Evolutionary conservation across 2,329 filamentous ascomycete species (phyloP), one percentile per base, ranked within the genome.

Genomic region (Botrytis hyacinthi): DNA sequence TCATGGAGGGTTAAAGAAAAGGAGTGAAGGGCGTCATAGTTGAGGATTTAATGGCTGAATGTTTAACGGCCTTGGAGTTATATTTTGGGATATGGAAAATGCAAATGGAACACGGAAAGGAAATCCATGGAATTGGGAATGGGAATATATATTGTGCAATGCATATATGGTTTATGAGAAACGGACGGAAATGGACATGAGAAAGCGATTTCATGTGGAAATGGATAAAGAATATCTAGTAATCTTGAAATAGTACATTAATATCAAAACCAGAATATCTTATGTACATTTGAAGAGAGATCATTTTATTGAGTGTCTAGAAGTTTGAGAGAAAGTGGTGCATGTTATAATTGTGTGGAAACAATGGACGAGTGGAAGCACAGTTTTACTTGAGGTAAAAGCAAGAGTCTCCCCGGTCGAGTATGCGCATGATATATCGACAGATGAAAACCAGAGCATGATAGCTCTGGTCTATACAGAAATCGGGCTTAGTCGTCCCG

Each of bases 81-180:
- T 18, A 40, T 9, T 18, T 40, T 40, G 26, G 35, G 7, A 37
- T 8, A n/a, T 4, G 22, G 20, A 22, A 22, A n/a, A n/a, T n/a
- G n/a, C n/a, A n/a, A 29, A 35, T 48, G 26, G 48, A 10, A n/a
- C 5, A 5, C 26, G 42, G 18, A 66, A 29, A 4, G n/a, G 7
- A 29, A 57, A 18, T 57, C 3, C 26, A 8, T 29, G 51, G 51
- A 29, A 57, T 57, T 48, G 22, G n/a, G 32, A 14, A 5, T 48
- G 18, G 29, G 22, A 35, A 4, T 42, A 29, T 40, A 54, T n/a
- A 69, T 69, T 22, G 26, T 6, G 4, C 8, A 32, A 42, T 32
- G 66, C 29, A 29, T 32, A 69, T 42, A 57, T 69, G 20, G 48
- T 16, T 69, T 42, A 69, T 69, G 20, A 66, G 22, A 66, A 66